Conservation (phyloP, 2,329 filamentous ascomycete species). For the Dactylellina drechsleri region DNA sequence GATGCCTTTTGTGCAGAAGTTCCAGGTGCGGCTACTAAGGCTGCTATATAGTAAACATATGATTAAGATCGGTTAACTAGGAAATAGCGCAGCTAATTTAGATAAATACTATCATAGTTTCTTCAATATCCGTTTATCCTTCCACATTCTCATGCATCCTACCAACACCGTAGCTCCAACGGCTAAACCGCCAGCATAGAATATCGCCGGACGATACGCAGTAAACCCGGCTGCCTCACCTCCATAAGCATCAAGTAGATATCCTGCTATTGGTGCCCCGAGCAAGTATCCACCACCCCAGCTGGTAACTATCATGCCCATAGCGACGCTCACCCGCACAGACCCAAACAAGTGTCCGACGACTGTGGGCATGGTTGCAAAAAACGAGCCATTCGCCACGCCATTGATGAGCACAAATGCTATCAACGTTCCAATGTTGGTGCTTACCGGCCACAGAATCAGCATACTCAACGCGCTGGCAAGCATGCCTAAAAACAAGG, state of each 20-base stretch:
- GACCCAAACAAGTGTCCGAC: not conserved
- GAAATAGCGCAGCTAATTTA: no score
- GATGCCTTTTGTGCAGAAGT: no score
- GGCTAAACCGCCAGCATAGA: constrained; percentile 1
- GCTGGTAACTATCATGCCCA: constrained; percentile 1
- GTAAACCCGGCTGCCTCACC: not conserved
- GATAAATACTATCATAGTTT: not conserved
- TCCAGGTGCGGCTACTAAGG: no score
- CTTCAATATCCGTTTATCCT: constrained; percentile 1
- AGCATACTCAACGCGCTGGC: constrained; percentile 2
- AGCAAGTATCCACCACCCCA: constrained; percentile 4
- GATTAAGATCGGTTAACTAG: no score
- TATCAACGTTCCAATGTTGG: constrained; percentile 1
- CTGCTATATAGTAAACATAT: no score
- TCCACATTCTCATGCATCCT: not conserved
- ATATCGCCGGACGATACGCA: not conserved
- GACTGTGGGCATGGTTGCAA: not conserved
- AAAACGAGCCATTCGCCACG: not conserved
- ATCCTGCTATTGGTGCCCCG: not conserved
- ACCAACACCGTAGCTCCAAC: not conserved
- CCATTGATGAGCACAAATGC: constrained; percentile 2
- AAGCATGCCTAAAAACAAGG: not conserved
- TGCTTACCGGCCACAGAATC: not conserved
- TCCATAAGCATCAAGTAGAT: not conserved
- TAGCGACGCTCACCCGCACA: not conserved